Percentiles rank a stretch among this genome's conserved stretches.
Evolutionary conservation across 805 yeast species (phyloP).

Genomic region (Schwanniomyces polymorphus): DNA sequence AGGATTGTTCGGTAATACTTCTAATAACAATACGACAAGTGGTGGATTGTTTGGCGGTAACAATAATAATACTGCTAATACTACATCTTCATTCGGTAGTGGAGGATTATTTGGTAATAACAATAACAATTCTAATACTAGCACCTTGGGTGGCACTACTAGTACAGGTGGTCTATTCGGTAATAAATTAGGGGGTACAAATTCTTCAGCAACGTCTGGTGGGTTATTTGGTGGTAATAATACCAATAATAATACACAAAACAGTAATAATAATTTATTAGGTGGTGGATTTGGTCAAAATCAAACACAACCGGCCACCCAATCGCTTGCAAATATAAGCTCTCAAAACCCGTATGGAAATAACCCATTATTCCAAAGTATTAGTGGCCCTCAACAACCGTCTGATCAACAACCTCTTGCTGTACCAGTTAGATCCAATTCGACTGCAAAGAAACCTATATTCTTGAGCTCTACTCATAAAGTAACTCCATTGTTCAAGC

Average conservation of each 20-base stretch:
- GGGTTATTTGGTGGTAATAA: constrained; percentile 20
- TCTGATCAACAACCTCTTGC: constrained; percentile 22
- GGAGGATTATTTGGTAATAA: constrained; percentile 16
- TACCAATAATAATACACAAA: constrained; percentile 10
- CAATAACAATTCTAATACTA: constrained; percentile 10
- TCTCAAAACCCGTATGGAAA: constrained; percentile 72
- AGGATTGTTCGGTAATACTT: constrained; percentile 24
- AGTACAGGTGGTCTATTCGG: constrained; percentile 39
- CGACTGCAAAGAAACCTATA: constrained; percentile 51
- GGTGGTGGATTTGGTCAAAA: constrained; percentile 20
- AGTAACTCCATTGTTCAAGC: constrained; percentile 53
- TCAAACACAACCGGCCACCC: constrained; percentile 21
- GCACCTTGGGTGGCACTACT: constrained; percentile 14
- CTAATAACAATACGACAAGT: constrained; percentile 10
- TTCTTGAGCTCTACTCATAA: constrained; percentile 62
- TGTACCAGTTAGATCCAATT: constrained; percentile 20
- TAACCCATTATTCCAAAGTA: constrained; percentile 62
- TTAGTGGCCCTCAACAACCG: constrained; percentile 24
- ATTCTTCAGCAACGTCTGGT: constrained; percentile 7
- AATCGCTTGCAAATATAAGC: constrained; percentile 27
- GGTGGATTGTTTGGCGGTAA: constrained; percentile 45
- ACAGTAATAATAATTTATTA: constrained; percentile 11
- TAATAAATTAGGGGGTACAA: constrained; percentile 20
- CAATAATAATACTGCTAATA: constrained; percentile 14
- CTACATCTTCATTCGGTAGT: constrained; percentile 12